phyloP scores from a whole-genome alignment of 257 asterid species.

The Nicotiana sylvestris region DNA sequence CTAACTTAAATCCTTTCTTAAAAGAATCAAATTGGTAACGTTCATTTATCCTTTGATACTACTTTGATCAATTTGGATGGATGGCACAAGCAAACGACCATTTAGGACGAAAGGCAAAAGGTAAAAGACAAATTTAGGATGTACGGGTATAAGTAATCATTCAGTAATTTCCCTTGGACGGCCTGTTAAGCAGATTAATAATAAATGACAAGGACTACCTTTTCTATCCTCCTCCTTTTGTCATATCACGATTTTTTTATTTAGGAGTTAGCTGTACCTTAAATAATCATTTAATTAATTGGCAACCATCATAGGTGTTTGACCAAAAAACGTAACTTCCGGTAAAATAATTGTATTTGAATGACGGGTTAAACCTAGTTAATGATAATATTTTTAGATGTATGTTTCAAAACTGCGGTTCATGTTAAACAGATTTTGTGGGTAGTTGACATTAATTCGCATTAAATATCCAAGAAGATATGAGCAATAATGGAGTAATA shows the following conservation, averaged over 20 bases:
- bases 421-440: too few species aligned
- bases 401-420: too few species aligned
- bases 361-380: too few species aligned
- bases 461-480: too few species aligned
- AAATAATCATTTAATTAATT: not conserved
- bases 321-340: too few species aligned
- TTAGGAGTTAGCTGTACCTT: not conserved
- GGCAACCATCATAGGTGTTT: not conserved
- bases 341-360: too few species aligned
- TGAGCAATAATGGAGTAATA: too few species aligned
- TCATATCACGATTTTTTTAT: too few species aligned
- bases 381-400: too few species aligned
- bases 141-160: not conserved
- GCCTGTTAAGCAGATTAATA: not conserved
- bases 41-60: not conserved
- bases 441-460: too few species aligned
- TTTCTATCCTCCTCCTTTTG: not conserved
- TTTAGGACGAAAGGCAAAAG: not conserved
- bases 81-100: not conserved
- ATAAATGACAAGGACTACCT: not conserved
- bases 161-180: too few species aligned
- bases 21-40: not conserved
- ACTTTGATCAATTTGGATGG: not conserved
- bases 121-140: not conserved
- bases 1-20: not conserved